Evolutionary conservation across 2,329 filamentous ascomycete genomes (phyloP), one percentile per base, ranked within the genome.

Genomic region (Aaosphaeria arxii): DNA sequence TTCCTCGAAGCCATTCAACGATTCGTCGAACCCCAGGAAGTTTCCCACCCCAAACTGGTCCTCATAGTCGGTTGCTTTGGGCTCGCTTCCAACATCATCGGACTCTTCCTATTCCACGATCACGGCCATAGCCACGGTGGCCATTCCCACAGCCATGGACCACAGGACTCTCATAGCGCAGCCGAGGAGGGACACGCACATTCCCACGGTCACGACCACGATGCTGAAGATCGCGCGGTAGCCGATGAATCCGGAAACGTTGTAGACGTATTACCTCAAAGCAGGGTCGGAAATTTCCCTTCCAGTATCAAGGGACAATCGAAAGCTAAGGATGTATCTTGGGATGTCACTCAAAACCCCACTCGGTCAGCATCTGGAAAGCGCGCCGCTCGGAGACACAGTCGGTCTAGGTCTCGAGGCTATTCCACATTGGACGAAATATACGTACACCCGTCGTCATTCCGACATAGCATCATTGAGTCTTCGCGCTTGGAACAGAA

Each of bases 1-100:
- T 88, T 97, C 64, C 85, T 99, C 61, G 94, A 99, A 72, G 94
- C 94, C 11, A 82, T 96, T 51, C 90, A 91, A 62, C 87, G 94
- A 64, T 88, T 99, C 59, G 81, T 97, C 64, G 90, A 97, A 62
- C 91, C 91, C 6, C 91, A 92, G 62, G 84, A 88, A 66, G 91
- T 99, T 63, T 78, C 78, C 44, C 89, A 95, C 62, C 91, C 94
- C 1, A 81, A 87, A 60, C 79, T 99, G 35, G 91, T 99, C 56
- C 83, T 96, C 50, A 86, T 94, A 54, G 94, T 99, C 44, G 94
- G 94, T 38, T 91, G 81, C 53, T 80, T 89, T 49, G 94, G 94
- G 44, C 81, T 99, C 11, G 78, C 85, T 6, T 96, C 91, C 31
- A 99, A 99, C 64, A 80, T 97, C 17, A 75, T 92, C 43, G 94